These are phyloP conservation scores for Madurella fahalii DNA, from an alignment of 2,329 filamentous ascomycete species.

Conservation along the genomic window DNA sequence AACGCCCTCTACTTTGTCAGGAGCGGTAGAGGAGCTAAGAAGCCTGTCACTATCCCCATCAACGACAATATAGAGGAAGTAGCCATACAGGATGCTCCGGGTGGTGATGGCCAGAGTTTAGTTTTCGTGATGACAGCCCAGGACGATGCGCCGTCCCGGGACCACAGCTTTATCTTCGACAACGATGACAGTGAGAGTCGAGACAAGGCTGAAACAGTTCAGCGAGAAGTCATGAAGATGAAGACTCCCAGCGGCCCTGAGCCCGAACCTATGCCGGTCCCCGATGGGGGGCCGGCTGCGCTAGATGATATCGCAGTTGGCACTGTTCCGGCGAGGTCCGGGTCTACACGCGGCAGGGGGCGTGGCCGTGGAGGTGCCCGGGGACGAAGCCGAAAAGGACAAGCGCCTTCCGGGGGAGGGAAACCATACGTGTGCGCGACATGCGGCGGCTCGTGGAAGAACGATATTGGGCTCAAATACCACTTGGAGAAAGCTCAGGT, in stretches of 20 bases:
- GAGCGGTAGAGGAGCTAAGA: conserved; percentile 13
- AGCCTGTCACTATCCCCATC: conserved; percentile 26
- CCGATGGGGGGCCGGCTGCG: neutral
- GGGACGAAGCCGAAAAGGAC: conserved; percentile 19
- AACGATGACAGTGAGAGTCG: conserved; percentile 8
- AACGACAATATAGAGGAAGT: conserved; percentile 20
- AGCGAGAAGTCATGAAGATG: conserved; percentile 12
- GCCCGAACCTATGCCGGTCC: neutral
- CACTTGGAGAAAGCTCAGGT: conserved; percentile 53
- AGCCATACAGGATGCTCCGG: conserved; percentile 22
- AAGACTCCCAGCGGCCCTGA: neutral
- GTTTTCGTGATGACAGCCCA: conserved; percentile 18
- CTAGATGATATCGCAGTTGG: conserved; percentile 1
- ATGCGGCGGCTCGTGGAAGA: conserved; percentile 55
- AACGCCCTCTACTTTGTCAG: conserved; percentile 21
- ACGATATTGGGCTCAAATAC: conserved; percentile 55
- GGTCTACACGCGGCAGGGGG: conserved; percentile 12
- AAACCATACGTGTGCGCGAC: conserved; percentile 46
- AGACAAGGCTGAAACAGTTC: conserved; percentile 14
- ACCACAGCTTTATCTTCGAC: conserved; percentile 26
- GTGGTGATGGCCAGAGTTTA: conserved; percentile 24
- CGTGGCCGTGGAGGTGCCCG: conserved; percentile 11
- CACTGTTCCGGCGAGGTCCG: conserved; percentile 1
- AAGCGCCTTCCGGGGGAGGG: conserved; percentile 14
- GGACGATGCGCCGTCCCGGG: conserved; percentile 13